phyloP scores from a whole-genome alignment of 768 basidiomycete genomes.

The Pluteus cervinus region DNA sequence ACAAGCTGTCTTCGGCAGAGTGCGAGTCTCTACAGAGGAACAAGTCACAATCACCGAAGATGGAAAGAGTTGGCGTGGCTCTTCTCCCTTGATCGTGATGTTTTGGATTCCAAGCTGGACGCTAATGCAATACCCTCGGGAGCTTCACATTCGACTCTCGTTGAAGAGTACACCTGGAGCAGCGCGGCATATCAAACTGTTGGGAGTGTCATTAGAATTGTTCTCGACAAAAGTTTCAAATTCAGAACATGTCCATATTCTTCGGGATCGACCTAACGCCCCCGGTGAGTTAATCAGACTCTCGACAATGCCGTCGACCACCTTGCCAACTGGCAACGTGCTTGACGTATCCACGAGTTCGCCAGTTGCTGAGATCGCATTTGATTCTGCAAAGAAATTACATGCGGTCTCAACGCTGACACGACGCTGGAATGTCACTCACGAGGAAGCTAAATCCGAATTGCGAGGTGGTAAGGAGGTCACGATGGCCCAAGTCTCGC shows the following conservation, averaged over 20 bases:
- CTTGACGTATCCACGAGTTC: too few relatives aligned
- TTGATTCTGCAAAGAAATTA: constrained; percentile 5
- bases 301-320: too few relatives aligned
- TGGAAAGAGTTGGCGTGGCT: constrained; percentile 22
- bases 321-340: too few relatives aligned
- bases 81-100: constrained; percentile 27
- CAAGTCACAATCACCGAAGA: constrained; percentile 22
- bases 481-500: constrained; percentile 19
- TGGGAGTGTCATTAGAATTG: constrained; percentile 20
- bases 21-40: too few relatives aligned
- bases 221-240: constrained; percentile 23
- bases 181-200: constrained; percentile 13
- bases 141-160: constrained; percentile 19
- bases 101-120: constrained; percentile 28
- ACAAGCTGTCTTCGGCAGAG: constrained; percentile 26
- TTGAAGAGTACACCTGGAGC: constrained; percentile 17
- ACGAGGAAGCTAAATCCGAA: constrained; percentile 11
- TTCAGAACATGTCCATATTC: constrained; percentile 20
- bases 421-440: constrained; percentile 14
- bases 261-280: constrained; percentile 22
- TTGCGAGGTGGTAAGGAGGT: constrained; percentile 16
- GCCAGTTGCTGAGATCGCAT: too few relatives aligned
- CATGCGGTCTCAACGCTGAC: constrained; percentile 9
- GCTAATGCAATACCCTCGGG: constrained; percentile 16
- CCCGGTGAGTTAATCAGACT: constrained; percentile 11